Base-by-base conservation (phyloP, 257 asterid genomes). In the Nicotiana tabacum region DNA sequence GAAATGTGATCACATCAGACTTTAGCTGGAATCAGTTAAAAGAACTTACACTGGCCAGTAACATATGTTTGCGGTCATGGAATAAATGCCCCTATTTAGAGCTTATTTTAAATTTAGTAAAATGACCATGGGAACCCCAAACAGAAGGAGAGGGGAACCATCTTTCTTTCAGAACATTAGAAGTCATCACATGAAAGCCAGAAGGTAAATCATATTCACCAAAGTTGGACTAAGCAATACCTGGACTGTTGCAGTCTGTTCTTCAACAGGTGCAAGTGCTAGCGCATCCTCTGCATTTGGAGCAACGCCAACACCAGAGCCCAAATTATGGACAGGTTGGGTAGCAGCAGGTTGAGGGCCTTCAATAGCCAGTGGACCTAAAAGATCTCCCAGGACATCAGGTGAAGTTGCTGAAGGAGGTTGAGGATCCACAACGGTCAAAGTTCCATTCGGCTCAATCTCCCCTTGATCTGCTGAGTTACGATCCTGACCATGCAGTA, bases 321-420 rank as follows among this genome's bases (percentile, higher is more conserved):
- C 86, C 74, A 81, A 58, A 56, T 84, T 87, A n/a, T 88, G 89
- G 87, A 86, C 91, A 83, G 96, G 74, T 86, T 87, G 92, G 60
- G 87, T 81, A 81, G 89, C 70, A 81, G 88, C 83, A 21, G 83
- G 83, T 51, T 76, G 80, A 68, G 92, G 93, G 86, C 96, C 97
- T 84, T 90, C 98, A 87, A 93, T 93, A 82, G 97, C 95, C 74
- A 93, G 86, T 43, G 98, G 90, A 70, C 92, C 98, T 83, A 95
- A 86, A 78, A 95, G 96, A 90, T 95, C 98, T 82, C 97, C 98
- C 89, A 95, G 90, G 86, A 92, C 94, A 85, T 95, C 98, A 81
- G 93, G 90, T 78, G 97, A 90, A 81, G 96, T 84, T 27, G 91
- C 77, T 85, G 90, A 87, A 68, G 92, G 80, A 77, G 92, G 94